phyloP scores from a whole-genome alignment of 1,139 yeast genomes.

The Candida anutae region DNA sequence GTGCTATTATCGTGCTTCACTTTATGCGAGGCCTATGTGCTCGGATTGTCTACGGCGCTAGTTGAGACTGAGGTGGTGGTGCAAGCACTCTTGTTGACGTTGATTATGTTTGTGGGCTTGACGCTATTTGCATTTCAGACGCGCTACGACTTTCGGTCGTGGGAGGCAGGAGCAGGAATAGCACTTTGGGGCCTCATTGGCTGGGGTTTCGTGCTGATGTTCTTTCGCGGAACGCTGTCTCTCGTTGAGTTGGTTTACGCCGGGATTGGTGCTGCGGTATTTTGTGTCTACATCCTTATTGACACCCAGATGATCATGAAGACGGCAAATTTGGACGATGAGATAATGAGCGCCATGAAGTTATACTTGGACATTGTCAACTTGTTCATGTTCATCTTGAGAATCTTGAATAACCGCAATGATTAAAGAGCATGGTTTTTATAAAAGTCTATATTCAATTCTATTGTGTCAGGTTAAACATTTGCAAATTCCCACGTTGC shows the following conservation, averaged over 20 bases:
- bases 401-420: conserved; percentile 50
- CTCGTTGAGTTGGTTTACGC: conserved; percentile 58
- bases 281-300: conserved; percentile 64
- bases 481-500: too few species aligned
- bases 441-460: too few species aligned
- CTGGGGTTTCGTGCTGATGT: conserved; percentile 60
- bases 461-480: too few species aligned
- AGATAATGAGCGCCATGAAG: conserved; percentile 68
- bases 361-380: conserved; percentile 78
- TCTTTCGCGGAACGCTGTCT: conserved; percentile 51
- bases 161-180: conserved; percentile 59
- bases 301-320: conserved; percentile 82
- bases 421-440: too few species aligned
- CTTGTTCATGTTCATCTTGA: conserved; percentile 67
- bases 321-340: conserved; percentile 79
- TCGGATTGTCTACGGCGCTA: conserved; percentile 61
- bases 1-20: conserved; percentile 61
- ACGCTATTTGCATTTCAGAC: conserved; percentile 75
- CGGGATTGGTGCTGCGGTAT: conserved; percentile 65
- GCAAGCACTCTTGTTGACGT: conserved; percentile 66
- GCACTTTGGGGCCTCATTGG: conserved; percentile 66
- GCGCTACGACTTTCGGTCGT: conserved; percentile 69
- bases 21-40: conserved; percentile 60
- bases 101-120: conserved; percentile 64
- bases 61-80: conserved; percentile 59